Base-by-base conservation (phyloP, 768 basidiomycete genomes). In the Austroboletus eburneus region DNA sequence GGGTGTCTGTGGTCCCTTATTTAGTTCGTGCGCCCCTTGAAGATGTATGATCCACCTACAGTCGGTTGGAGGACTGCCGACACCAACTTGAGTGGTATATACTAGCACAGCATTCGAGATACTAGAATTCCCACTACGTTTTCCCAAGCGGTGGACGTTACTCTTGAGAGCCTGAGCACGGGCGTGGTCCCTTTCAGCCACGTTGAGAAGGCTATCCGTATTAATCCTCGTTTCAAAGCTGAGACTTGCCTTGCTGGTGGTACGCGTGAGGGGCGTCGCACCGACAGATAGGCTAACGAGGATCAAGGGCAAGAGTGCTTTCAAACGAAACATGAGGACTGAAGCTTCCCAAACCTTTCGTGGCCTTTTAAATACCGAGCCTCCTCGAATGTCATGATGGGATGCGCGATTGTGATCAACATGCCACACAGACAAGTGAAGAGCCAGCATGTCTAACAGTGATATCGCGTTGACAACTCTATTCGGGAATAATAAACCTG, bases 61-160 rank as follows among this genome's bases (percentile, higher is more conserved):
- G 7, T 39, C 35, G 13, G 57, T 62, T 3, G 57, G 21, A 9
- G 66, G 66, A 10, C 3, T 34, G 16, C 65, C 65, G 9, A 67
- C 21, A 13, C 32, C 32, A 14, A 33, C 32, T 33, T 12, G 16
- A 16, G 32, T 14, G 16, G 32, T 33, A 33, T 33, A 33, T 14
- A 5, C 5, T 5, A 33, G 5, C 12, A 12, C 16, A 33, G 5
- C 12, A 12, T 33, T 33, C 16, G 32, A 9, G 32, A 33, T 12
- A 12, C 24, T 22, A 23, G 51, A 14, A 20, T 42, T 43, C 17
- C 5, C 27, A 24, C 10, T 35, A 37, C 55, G 55, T 41, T 57
- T 57, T 9, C 21, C n/a, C 1, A 41, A 35, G 5, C 16, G 24
- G 9, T 10, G 13, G 6, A 27, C 25, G 25, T 27, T n/a, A n/a